A percentile compares a stretch with the other conserved stretches of the same genome.
Conservation (phyloP, 768 basidiomycete genomes). For the Calocybe cyanea region DNA sequence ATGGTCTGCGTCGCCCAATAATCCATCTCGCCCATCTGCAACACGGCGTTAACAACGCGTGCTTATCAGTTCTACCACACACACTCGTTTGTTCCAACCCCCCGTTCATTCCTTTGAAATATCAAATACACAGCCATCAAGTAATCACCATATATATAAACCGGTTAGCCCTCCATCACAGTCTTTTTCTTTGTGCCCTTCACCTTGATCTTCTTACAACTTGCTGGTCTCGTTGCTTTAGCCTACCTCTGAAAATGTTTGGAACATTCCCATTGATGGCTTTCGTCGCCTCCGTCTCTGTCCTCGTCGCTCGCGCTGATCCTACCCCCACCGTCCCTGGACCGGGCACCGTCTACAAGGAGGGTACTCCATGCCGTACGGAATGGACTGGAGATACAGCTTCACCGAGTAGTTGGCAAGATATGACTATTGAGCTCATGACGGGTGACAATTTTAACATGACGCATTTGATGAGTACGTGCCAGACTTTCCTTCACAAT, state of each 20-base stretch:
- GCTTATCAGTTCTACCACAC: slow-evolving; percentile 1
- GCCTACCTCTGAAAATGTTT: slow-evolving; percentile 30
- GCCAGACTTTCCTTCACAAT: neutral
- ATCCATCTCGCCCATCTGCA: neutral
- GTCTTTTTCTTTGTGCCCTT: slow-evolving; percentile 6
- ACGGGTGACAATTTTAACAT: slow-evolving; percentile 70
- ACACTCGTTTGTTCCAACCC: neutral
- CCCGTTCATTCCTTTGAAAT: slow-evolving; percentile 11
- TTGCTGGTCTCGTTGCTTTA: slow-evolving; percentile 11
- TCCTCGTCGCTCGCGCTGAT: slow-evolving; percentile 45
- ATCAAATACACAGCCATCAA: neutral
- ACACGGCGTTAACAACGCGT: neutral
- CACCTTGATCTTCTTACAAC: slow-evolving; percentile 9
- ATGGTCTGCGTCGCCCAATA: neutral
- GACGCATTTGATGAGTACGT: slow-evolving; percentile 58
- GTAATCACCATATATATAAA: neutral
- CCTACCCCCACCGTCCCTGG: slow-evolving; percentile 57
- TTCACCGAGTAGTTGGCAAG: slow-evolving; percentile 58
- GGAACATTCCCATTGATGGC: slow-evolving; percentile 31
- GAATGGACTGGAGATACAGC: slow-evolving; percentile 54
- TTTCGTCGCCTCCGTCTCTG: slow-evolving; percentile 32
- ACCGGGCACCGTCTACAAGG: slow-evolving; percentile 54
- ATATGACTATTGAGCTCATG: slow-evolving; percentile 78
- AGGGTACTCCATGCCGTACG: slow-evolving; percentile 52
- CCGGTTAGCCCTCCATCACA: slow-evolving; percentile 2